Evolutionary conservation across 202 grass and related monocot genomes (phyloP).

Genomic region (Carex arenaria): DNA sequence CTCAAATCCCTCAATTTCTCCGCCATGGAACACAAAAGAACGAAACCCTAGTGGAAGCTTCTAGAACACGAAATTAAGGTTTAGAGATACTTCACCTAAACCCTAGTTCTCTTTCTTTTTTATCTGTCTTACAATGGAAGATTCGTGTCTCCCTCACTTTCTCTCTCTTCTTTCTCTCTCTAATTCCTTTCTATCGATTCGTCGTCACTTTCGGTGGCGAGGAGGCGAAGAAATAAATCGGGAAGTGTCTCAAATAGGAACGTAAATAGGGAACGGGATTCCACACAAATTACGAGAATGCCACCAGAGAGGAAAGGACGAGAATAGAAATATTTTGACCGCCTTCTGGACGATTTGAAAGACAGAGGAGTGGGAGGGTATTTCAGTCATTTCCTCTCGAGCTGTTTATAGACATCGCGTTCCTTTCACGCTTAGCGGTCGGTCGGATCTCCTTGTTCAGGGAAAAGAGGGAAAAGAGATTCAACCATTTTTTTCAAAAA

Average conservation of each 20-base stretch:
- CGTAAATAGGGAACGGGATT: background rate
- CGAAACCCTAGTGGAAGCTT: slow-evolving; percentile 22
- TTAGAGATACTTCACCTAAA: slow-evolving; percentile 14
- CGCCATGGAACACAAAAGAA: slow-evolving; percentile 43
- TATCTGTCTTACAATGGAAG: slow-evolving; percentile 16
- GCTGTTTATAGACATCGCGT: slow-evolving; percentile 21
- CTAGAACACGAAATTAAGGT: slow-evolving; percentile 15
- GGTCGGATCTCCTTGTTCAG: slow-evolving; percentile 14
- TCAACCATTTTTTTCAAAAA: background rate
- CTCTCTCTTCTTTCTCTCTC: slow-evolving; percentile 4
- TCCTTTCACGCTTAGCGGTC: slow-evolving; percentile 26
- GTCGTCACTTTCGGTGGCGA: slow-evolving; percentile 27
- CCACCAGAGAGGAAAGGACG: background rate
- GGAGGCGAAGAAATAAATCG: slow-evolving; percentile 28
- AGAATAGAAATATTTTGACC: background rate
- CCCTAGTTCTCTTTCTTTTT: slow-evolving; percentile 17
- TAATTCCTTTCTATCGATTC: slow-evolving; percentile 7
- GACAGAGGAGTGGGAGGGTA: background rate
- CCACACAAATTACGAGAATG: background rate
- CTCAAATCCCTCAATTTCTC: slow-evolving; percentile 97
- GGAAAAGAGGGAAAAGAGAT: slow-evolving; percentile 11
- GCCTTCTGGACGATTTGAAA: background rate
- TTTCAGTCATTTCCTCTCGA: background rate
- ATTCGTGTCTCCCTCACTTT: background rate
- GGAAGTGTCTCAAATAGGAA: background rate